Conservation (phyloP, 768 basidiomycete genomes). For the Pleurotus tuoliensis region DNA sequence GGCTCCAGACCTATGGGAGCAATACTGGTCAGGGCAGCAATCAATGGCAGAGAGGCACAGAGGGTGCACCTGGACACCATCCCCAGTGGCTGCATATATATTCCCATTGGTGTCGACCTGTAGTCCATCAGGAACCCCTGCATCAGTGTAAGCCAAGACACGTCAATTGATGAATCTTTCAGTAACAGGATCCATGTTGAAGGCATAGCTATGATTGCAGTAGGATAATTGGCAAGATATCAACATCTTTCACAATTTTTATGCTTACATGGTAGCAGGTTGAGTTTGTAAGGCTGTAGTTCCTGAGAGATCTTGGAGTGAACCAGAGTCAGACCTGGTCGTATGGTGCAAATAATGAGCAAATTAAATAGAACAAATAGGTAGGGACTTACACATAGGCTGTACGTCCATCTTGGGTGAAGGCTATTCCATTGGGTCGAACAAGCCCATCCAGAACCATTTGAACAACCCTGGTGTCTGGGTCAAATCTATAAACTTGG, state of each 20-base stretch:
- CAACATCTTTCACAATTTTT: too few relatives aligned
- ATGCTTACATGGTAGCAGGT: slow-evolving; percentile 63
- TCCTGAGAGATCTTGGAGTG: slow-evolving; percentile 39
- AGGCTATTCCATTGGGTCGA: slow-evolving; percentile 70
- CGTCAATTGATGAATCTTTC: slow-evolving; percentile 55
- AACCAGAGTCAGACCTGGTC: slow-evolving; percentile 48
- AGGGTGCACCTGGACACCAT: slow-evolving; percentile 54
- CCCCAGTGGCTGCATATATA: slow-evolving; percentile 64
- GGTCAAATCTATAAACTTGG: slow-evolving; percentile 77
- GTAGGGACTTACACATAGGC: slow-evolving; percentile 52
- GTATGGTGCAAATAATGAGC: background rate
- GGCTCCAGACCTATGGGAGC: slow-evolving; percentile 43
- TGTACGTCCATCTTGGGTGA: slow-evolving; percentile 55
- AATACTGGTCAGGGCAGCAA: background rate
- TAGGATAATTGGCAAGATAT: too few relatives aligned
- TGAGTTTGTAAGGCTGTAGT: slow-evolving; percentile 42
- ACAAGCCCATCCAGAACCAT: slow-evolving; percentile 75
- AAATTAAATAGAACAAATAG: background rate
- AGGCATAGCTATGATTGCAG: slow-evolving; percentile 48
- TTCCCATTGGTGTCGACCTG: slow-evolving; percentile 63
- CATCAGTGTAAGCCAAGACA: slow-evolving; percentile 62
- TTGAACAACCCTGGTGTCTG: slow-evolving; percentile 56
- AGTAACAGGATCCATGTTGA: slow-evolving; percentile 55
- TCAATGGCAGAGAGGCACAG: background rate
- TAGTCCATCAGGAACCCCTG: slow-evolving; percentile 65